Evolutionary conservation across 2,329 filamentous ascomycete genomes (phyloP).

Genomic region (Sporothrix schenckii): DNA sequence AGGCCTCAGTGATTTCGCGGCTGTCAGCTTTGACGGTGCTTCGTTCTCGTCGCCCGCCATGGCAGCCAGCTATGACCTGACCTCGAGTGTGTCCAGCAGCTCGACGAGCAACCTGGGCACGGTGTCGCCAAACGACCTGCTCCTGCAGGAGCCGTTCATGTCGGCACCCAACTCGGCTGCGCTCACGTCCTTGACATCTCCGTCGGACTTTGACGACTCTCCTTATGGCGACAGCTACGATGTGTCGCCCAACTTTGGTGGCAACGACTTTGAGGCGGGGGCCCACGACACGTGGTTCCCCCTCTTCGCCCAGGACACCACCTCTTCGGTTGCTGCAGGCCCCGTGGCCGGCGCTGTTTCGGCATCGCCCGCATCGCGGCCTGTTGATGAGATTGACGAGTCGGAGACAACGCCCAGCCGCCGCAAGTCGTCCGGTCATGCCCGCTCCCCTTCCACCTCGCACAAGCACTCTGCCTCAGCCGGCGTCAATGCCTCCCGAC

Average conservation of each 20-base stretch:
- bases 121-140: slow-evolving; percentile 80
- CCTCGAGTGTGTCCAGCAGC: slow-evolving; percentile 49
- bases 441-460: slow-evolving; percentile 45
- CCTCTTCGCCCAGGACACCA: slow-evolving; percentile 64
- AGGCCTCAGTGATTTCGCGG: slow-evolving; percentile 60
- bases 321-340: slow-evolving; percentile 21
- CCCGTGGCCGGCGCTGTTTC: slow-evolving; percentile 38
- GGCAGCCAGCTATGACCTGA: slow-evolving; percentile 56
- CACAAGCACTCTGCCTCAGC: slow-evolving; percentile 68
- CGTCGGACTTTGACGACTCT: slow-evolving; percentile 76
- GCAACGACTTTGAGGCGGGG: slow-evolving; percentile 57
- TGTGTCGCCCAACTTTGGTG: slow-evolving; percentile 75
- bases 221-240: slow-evolving; percentile 75
- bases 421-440: slow-evolving; percentile 55
- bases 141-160: slow-evolving; percentile 68
- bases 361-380: slow-evolving; percentile 48
- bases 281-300: slow-evolving; percentile 68
- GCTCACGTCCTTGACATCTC: slow-evolving; percentile 83
- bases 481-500: slow-evolving; percentile 68
- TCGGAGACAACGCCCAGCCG: slow-evolving; percentile 47
- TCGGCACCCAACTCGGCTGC: slow-evolving; percentile 81
- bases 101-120: slow-evolving; percentile 65
- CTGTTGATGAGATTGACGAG: slow-evolving; percentile 55
- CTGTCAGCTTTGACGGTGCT: slow-evolving; percentile 55
- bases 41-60: slow-evolving; percentile 60